Base-by-base conservation (phyloP, 2,329 filamentous ascomycete genomes). In the Trichoderma brevicompactum region DNA sequence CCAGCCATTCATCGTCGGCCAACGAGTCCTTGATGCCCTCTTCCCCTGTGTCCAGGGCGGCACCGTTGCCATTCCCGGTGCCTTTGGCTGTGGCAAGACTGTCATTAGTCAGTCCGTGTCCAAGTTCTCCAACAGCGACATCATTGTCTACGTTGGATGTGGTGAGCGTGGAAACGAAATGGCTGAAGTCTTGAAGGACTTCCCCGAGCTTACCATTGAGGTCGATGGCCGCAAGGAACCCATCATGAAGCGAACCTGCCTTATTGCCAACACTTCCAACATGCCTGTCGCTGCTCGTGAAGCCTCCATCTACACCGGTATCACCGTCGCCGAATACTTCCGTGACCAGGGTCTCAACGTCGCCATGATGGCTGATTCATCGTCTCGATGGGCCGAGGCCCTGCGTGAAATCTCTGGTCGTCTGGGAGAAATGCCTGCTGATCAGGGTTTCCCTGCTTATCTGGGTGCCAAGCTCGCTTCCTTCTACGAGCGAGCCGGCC, bases 181-280 rank as follows among this genome's bases (percentile, higher is more conserved):
- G 95, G 95, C 95, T 69, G 95, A 99, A 86, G 95, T 99, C 72
- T 86, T 99, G 86, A 98, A 97, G 91, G 95, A 99, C 81, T 99
- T 99, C 85, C 95, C 95, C 66, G 94, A 98, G 86, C 91, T 99
- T 70, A 91, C 92, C 54, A 99, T 99, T 76, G 90, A 96, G 17
- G 88, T 98, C 72, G 90, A 97, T 49, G 95, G 95, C 73, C 92
- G 94, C 76, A 90, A 94, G 81, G 95, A 99, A 79, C 94, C 94
- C 72, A 99, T 99, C 83, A 99, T 99, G 95, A 99, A 99, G 88
- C 94, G 95, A 78, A 99, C 95, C 15, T 96, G 93, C 23, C 86
- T 99, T 68, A 98, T 99, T 76, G 95, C 95, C 79, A 99, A 99
- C 82, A 99, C 95, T 49, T 99, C 95, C 73, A 99, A 99, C 85